Evolutionary conservation across 108 stramenopile genomes (phyloP).

Genomic region (Bacterosira constricta): DNA sequence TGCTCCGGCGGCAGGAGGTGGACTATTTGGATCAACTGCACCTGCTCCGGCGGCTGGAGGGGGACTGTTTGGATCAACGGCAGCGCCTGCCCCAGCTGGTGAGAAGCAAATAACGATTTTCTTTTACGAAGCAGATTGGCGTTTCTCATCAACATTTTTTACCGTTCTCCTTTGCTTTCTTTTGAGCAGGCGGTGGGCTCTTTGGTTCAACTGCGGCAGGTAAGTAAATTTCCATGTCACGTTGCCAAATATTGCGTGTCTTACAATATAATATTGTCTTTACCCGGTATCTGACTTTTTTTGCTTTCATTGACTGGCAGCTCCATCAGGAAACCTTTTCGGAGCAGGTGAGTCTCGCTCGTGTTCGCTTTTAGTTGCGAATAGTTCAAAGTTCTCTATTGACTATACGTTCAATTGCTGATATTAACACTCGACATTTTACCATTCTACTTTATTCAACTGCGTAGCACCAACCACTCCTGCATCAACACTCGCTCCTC

Average conservation of each 20-base stretch:
- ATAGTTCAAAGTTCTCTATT: too few species aligned
- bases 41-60: constrained; percentile 53
- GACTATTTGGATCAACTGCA: constrained; percentile 54
- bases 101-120: too few species aligned
- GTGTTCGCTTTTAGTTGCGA: too few species aligned
- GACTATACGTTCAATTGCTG: background rate
- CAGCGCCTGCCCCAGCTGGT: constrained; percentile 7
- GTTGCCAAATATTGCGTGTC: background rate
- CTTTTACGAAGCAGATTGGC: too few species aligned
- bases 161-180: background rate
- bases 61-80: constrained; percentile 18
- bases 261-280: constrained; percentile 21
- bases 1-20: constrained; percentile 19
- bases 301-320: background rate
- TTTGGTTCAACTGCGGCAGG: constrained; percentile 49
- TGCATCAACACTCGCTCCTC: constrained; percentile 43
- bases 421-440: too few species aligned
- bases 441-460: too few species aligned
- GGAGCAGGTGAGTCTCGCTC: constrained; percentile 7
- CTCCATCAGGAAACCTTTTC: background rate
- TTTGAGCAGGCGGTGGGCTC: constrained; percentile 12
- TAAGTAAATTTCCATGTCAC: constrained; percentile 38
- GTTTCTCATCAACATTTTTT: too few species aligned
- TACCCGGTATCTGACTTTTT: background rate
- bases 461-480: constrained; percentile 45